A percentile compares a stretch with the other conserved stretches of the same genome.
Evolutionary conservation across 2,329 filamentous ascomycete species (phyloP).

Genomic region (Trichoderma pleuroti): DNA sequence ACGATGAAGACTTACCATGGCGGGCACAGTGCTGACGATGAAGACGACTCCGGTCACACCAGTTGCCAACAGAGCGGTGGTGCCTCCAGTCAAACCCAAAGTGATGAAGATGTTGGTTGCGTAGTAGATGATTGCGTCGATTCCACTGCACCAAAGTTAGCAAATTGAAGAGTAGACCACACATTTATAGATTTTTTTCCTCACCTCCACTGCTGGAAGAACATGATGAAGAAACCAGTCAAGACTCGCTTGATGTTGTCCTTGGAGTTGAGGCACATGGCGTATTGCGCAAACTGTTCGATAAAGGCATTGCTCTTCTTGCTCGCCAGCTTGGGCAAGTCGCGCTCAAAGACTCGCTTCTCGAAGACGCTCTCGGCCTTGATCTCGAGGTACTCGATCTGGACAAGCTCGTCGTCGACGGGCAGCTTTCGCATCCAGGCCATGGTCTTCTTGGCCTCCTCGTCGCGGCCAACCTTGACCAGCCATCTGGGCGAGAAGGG

Average conservation of each 20-base stretch:
- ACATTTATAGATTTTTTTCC: background rate
- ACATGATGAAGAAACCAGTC: slow-evolving; percentile 57
- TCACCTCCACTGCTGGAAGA: slow-evolving; percentile 48
- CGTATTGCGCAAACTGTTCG: slow-evolving; percentile 49
- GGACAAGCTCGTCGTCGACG: slow-evolving; percentile 63
- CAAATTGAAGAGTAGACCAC: too few species aligned
- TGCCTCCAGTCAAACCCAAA: slow-evolving; percentile 54
- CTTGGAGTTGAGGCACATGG: slow-evolving; percentile 43
- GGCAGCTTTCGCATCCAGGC: slow-evolving; percentile 61
- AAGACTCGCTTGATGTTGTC: slow-evolving; percentile 61
- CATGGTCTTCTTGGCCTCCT: slow-evolving; percentile 62
- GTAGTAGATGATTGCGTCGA: slow-evolving; percentile 57
- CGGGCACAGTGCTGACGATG: slow-evolving; percentile 64
- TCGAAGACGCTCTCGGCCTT: slow-evolving; percentile 76
- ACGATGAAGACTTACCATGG: slow-evolving; percentile 38
- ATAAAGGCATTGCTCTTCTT: slow-evolving; percentile 41
- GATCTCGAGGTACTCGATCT: slow-evolving; percentile 77
- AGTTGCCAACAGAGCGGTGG: slow-evolving; percentile 60
- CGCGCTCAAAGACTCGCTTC: slow-evolving; percentile 60
- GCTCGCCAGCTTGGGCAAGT: slow-evolving; percentile 45
- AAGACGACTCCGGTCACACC: slow-evolving; percentile 69
- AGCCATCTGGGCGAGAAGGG: slow-evolving; percentile 77
- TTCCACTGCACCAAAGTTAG: slow-evolving; percentile 16
- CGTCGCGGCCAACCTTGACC: slow-evolving; percentile 64
- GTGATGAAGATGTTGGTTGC: slow-evolving; percentile 66